Conservation (phyloP, 78 protist genomes). For the Bigelowiella natans region DNA sequence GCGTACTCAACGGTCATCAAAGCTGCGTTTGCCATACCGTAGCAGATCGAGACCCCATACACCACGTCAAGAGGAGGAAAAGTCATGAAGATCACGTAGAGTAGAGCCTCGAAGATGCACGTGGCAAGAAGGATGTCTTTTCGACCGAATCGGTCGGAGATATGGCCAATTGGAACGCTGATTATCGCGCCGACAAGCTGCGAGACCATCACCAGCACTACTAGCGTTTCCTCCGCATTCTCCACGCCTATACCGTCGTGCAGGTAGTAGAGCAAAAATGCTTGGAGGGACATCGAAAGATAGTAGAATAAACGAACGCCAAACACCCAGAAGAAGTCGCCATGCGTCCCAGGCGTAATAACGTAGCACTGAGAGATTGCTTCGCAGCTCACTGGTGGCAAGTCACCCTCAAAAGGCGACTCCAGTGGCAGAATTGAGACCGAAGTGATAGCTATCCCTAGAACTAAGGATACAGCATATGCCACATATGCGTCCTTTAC, state of each 20-base stretch:
- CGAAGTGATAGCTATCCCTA: background rate
- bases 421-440: background rate
- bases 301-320: conserved; percentile 25
- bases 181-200: conserved; percentile 14
- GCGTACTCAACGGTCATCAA: conserved; percentile 37
- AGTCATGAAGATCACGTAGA: too few relatives aligned
- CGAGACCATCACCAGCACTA: conserved; percentile 12
- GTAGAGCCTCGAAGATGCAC: conserved; percentile 7
- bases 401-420: background rate
- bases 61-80: background rate
- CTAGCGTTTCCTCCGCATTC: background rate
- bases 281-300: conserved; percentile 12
- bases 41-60: too few relatives aligned
- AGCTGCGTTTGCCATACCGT: too few relatives aligned
- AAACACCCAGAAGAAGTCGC: conserved; percentile 38
- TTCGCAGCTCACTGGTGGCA: background rate
- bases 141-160: conserved; percentile 13
- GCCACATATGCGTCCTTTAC: background rate
- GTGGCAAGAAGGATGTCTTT: conserved; percentile 17
- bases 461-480: background rate
- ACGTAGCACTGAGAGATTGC: conserved; percentile 4
- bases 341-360: background rate
- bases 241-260: conserved; percentile 10
- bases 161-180: conserved; percentile 7
- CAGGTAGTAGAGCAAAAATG: conserved; percentile 23